phyloP scores from a whole-genome alignment of 106 monocot species.

The Dioscorea zingiberensis region DNA sequence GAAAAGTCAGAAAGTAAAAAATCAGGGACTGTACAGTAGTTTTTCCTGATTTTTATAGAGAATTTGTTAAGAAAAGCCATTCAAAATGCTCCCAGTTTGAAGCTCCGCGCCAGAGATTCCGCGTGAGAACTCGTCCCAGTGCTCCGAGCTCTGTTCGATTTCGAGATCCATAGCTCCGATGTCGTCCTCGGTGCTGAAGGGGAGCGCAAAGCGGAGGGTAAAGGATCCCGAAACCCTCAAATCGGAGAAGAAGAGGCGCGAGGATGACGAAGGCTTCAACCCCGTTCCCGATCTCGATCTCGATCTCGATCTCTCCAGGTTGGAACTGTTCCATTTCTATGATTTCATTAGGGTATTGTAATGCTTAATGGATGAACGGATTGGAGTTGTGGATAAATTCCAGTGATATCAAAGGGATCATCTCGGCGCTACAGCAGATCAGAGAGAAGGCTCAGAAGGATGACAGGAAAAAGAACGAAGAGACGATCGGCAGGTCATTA shows the following conservation, averaged over 20 bases:
- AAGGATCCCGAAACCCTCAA: constrained; percentile 18
- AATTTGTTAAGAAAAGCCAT: too few relatives aligned
- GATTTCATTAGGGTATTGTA: not conserved
- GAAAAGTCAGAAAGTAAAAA: too few relatives aligned
- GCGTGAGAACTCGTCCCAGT: too few relatives aligned
- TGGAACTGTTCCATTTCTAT: not conserved
- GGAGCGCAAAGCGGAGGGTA: constrained; percentile 34
- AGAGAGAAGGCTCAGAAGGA: constrained; percentile 82
- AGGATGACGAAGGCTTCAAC: constrained; percentile 4
- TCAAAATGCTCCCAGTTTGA: too few relatives aligned
- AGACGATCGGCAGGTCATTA: constrained; percentile 49
- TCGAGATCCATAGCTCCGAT: too few relatives aligned
- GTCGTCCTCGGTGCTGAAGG: constrained; percentile 8
- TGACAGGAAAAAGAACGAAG: constrained; percentile 68
- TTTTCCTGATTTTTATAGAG: too few relatives aligned
- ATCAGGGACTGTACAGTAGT: too few relatives aligned
- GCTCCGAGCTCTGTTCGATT: too few relatives aligned
- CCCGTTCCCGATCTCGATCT: constrained; percentile 28
- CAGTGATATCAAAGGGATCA: constrained; percentile 76
- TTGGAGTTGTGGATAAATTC: not conserved
- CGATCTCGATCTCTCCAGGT: constrained; percentile 66
- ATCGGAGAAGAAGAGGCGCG: constrained; percentile 34
- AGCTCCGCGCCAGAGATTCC: too few relatives aligned
- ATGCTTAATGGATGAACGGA: not conserved
- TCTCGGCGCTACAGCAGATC: constrained; percentile 64